These are phyloP conservation scores for Cystofilobasidium ferigula DNA, from an alignment of 768 basidiomycete species.

Conservation along the genomic window DNA sequence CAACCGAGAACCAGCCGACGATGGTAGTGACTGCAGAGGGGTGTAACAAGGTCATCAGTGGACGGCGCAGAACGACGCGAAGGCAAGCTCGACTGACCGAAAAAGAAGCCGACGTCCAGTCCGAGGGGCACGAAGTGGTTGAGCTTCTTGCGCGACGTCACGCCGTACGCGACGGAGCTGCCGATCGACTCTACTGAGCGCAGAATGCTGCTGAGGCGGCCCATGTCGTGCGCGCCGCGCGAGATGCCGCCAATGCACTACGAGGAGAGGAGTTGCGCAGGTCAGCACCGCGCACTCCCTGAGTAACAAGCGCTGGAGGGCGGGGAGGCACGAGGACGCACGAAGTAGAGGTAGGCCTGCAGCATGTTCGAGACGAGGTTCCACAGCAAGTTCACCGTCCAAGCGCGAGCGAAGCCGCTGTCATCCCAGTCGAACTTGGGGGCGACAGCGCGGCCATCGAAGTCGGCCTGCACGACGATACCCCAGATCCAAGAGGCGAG, in stretches of 20 bases:
- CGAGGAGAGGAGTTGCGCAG: background rate
- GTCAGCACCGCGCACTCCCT: background rate
- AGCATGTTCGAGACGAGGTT: no score
- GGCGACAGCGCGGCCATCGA: background rate
- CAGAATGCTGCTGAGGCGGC: constrained; percentile 27
- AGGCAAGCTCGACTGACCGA: no score
- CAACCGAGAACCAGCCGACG: constrained; percentile 21
- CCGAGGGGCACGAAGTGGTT: constrained; percentile 24
- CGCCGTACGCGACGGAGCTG: constrained; percentile 20
- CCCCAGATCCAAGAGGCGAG: constrained; percentile 24
- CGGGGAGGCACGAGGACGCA: background rate
- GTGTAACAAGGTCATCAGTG: no score
- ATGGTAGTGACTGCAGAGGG: constrained; percentile 12
- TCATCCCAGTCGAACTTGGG: constrained; percentile 15
- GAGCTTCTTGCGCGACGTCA: constrained; percentile 23
- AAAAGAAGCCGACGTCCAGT: constrained; percentile 26
- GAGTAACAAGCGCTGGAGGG: no score
- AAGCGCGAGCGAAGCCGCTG: constrained; percentile 7
- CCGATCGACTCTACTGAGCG: constrained; percentile 25
- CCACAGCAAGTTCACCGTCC: no score
- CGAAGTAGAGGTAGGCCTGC: no score
- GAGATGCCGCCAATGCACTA: constrained; percentile 18
- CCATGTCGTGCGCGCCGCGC: constrained; percentile 16
- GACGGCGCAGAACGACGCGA: no score
- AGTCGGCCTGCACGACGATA: constrained; percentile 19